Base-by-base conservation (phyloP, 1,139 yeast genomes). In the Suhomyces yuchorum region DNA sequence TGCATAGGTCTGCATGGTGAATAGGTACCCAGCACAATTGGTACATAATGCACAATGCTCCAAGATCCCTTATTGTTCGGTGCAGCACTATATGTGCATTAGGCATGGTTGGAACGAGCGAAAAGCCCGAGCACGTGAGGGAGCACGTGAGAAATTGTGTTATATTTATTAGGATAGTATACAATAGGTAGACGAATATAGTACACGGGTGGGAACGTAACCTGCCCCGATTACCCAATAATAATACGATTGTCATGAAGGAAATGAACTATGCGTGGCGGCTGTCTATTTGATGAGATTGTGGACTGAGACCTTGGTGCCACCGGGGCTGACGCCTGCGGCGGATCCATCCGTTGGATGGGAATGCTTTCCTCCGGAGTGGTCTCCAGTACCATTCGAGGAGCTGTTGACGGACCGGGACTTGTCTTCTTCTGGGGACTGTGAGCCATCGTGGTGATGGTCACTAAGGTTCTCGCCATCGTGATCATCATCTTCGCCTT, bases 261-360 rank as follows among this genome's bases (percentile, higher is more conserved):
- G 47, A 44, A 44, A 18, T 44, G 43, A 44, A 44, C 40, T 28
- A 42, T 42, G 41, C 44, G 28, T 8, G 33, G 44, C 20, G 20
- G 40, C n/a, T 37, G 26, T 37, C 34, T 48, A 52, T 35, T 46
- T 45, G 34, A 53, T 48, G 42, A 53, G 47, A 42, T 48, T 48
- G 43, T 51, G 43, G 36, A 53, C 52, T 40, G 53, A 46, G 28
- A 42, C 46, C 40, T 48, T 44, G 26, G 46, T 28, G 11, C 36
- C 50, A 9, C 42, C 41, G n/a, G 41, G 37, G 23, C 40, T 33
- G 37, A 15, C 36, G 20, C 24, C 32, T 22, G 43, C n/a, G 15
- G 37, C n/a, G 18, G 43, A n/a, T n/a, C 39, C 44, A 9, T 30
- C 9, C 34, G 18, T 14, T 14, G 17, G 34, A 6, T 30, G 34